Base-by-base conservation (phyloP, 1,284 basidiomycete genomes). In the Puccinia novopanici region DNA sequence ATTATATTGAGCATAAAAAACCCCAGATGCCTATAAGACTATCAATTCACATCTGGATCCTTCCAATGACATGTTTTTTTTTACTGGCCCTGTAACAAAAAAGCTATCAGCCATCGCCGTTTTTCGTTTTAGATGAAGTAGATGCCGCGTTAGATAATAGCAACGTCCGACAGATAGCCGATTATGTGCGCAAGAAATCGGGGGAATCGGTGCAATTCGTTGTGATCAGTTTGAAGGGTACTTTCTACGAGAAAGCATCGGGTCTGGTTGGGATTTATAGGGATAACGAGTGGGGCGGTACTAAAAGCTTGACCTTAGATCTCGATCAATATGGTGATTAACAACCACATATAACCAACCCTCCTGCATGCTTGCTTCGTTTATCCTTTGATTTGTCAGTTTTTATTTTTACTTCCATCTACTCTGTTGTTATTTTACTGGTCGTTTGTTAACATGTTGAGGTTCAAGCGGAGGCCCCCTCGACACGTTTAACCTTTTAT, bases 61-160 rank as follows among this genome's bases (percentile, higher is more conserved):
- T n/a, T 34, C 9, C 45, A 50, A 34, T 19, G n/a, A 65, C 24
- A 67, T n/a, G 1, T 34, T 34, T 34, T n/a, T n/a, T 34, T 34
- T 67, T 17, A 5, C 13, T 67, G 48, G 4, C 34, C 40, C 22
- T 27, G 19, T 9, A 74, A 59, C 34, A 65, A 59, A 74, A 63
- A 50, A 79, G 77, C 84, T 99, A 94, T 86, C 95, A 96, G 86
- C 97, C 97, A 0, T 94, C 96, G 0, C 97, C 97, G 0, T 99
- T 99, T 88, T 99, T 99, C 86, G 96, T 99, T 15, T 89, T 99
- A 27, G 97, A 99, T 85, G 97, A 99, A 86, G 95, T 98, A 15
- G 96, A 98, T 84, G 96, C 97, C 0, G 96, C 97, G 0, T 88
- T 99, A 48, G 95, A 97, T 87, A 95, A 97, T 85, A 95, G 93